Base-by-base conservation (phyloP, 2,329 filamentous ascomycete genomes). In the Colletotrichum spaethianum region DNA sequence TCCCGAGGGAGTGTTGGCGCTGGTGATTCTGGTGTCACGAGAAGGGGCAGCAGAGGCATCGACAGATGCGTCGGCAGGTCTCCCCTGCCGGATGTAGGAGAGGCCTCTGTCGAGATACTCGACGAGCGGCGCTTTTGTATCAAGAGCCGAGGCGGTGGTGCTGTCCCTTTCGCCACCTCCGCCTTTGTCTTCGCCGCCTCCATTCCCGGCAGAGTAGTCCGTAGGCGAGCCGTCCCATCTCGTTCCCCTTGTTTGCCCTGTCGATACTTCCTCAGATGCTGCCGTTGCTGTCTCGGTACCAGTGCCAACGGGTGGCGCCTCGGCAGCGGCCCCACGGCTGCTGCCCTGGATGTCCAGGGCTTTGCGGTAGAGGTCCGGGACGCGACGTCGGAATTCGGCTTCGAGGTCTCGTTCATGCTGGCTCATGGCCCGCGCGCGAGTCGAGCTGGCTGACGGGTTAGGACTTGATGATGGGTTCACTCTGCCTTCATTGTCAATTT, bases 401-500 rank as follows among this genome's bases (percentile, higher is more conserved):
- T 88, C 87, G 1, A 90, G 81, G 36, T 84, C 81, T 52, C 81
- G 82, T 76, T 90, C 87, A 59, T 86, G 84, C 65, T 82, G 79
- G 38, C 82, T 80, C 20, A 87, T 80, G 5, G 80, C 82, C 18
- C 81, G 80, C 20, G 79, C 77, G 31, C 85, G 83, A 72, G 86
- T 85, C 28, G 60, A 60, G 42, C 53, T 48, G 53, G 63, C 53
- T n/a, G 69, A 56, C 18, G 64, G 61, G 38, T 53, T 50, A 23
- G 60, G 46, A 3, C 50, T 6, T 48, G 56, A 42, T 1, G 70
- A 70, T 4, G 69, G 42, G 63, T 31, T 63, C 16, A 69, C 53
- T 40, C 60, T 44, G 23, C 72, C 68, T 26, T 72, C 72, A 31
- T 38, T 48, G 57, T 73, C 71, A 23, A 73, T 73, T 53, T 65